phyloP scores from a whole-genome alignment of 2,329 filamentous ascomycete genomes.

The Pseudocercospora eumusae region DNA sequence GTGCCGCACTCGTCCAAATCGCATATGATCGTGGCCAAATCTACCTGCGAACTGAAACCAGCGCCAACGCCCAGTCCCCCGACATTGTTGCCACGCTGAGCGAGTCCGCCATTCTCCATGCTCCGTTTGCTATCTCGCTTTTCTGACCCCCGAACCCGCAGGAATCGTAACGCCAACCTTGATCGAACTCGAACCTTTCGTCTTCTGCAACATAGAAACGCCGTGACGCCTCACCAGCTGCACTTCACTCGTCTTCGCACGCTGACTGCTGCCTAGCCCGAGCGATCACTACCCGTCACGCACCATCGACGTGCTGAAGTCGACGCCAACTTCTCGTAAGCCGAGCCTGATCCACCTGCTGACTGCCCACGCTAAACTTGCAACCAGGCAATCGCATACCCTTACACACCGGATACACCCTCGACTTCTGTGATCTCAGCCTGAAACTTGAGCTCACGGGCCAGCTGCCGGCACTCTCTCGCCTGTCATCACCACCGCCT shows the following conservation, averaged over 20 bases:
- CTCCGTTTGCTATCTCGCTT: neutral
- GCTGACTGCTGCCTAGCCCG: neutral
- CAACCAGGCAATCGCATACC: neutral
- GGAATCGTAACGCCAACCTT: neutral
- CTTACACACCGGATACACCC: slow-evolving; percentile 6
- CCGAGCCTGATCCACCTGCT: neutral
- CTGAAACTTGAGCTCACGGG: slow-evolving; percentile 13
- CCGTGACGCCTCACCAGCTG: neutral
- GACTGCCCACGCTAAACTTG: neutral
- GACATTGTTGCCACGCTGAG: neutral
- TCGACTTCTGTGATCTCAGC: slow-evolving; percentile 11
- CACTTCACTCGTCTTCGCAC: neutral
- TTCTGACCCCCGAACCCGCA: neutral
- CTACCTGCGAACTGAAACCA: neutral
- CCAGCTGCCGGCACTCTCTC: neutral
- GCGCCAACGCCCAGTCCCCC: neutral
- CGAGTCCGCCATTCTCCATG: neutral
- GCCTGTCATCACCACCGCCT: neutral
- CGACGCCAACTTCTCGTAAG: neutral
- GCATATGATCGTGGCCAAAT: neutral
- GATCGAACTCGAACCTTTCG: neutral
- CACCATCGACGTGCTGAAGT: neutral
- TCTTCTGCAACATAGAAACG: neutral
- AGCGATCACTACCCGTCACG: neutral
- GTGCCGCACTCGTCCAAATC: neutral